These are phyloP conservation scores for Aspergillus awamori DNA, from an alignment of 2,329 filamentous ascomycete species.

Conservation along the genomic window DNA sequence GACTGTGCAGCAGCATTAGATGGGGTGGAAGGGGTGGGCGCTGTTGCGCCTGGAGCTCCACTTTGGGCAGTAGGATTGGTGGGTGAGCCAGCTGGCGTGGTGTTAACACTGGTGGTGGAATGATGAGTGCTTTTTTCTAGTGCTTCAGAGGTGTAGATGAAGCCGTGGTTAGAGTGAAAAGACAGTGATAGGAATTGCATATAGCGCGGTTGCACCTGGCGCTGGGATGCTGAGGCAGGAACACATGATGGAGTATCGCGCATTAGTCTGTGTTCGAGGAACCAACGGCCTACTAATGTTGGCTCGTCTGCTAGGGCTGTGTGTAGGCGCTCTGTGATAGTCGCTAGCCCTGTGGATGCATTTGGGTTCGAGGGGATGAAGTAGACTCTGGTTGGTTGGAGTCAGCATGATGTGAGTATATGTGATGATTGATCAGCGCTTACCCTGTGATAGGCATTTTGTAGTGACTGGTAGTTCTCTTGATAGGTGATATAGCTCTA, in stretches of 20 bases:
- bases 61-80: background rate
- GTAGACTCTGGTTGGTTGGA: conserved; percentile 39
- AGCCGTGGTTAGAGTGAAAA: conserved; percentile 45
- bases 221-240: conserved; percentile 36
- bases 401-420: conserved; percentile 11
- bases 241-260: conserved; percentile 47
- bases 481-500: background rate
- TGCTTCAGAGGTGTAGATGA: conserved; percentile 44
- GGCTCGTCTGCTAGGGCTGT: conserved; percentile 39
- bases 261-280: conserved; percentile 47
- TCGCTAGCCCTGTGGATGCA: conserved; percentile 37
- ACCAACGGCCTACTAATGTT: conserved; percentile 42
- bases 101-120: conserved; percentile 5
- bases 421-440: background rate
- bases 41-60: background rate
- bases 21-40: background rate
- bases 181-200: conserved; percentile 48
- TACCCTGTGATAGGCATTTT: conserved; percentile 44
- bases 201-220: conserved; percentile 37
- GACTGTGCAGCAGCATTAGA: conserved; percentile 8
- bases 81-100: conserved; percentile 10
- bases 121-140: conserved; percentile 22
- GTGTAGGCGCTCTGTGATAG: conserved; percentile 44
- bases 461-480: background rate
- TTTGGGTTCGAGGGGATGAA: conserved; percentile 48